Evolutionary conservation across 2,329 filamentous ascomycete species (phyloP), one percentile per base, ranked within the genome.

Genomic region (Thelonectria blattea): DNA sequence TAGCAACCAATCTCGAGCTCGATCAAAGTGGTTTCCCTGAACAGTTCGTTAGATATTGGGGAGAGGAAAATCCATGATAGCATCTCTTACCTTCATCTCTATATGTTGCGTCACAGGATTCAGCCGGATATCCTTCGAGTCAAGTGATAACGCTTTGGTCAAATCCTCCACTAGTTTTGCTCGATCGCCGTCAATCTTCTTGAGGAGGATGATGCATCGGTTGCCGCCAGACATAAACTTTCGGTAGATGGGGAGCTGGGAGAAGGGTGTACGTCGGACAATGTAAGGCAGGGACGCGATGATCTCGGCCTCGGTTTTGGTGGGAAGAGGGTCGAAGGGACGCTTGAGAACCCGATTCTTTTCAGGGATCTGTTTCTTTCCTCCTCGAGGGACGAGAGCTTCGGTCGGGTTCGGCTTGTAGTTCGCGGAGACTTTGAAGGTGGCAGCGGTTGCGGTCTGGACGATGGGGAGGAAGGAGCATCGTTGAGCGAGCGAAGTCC

Each of bases 181-280:
- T 51, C 87, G 71, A 73, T 96, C 85, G 15, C 95, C 95, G 58
- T 92, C 87, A 51, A 94, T 84, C 76, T 91, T 93, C 74, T 92
- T 90, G 57, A 99, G 78, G 58, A 86, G 76, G 5, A 94, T 96
- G 70, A 91, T 78, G 69, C 88, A 86, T 72, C 88, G 82, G 65
- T 91, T 95, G 14, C 92, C 91, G 53, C 92, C 92, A 12, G 87
- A 83, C 79, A 91, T 93, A 65, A 78, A 80, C 66, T 87, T 81
- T 15, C 88, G 81, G 78, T 98, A 99, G 46, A 98, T 85, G 22
- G 92, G 88, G 3, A 95, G 80, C 66, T 92, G 87, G 49, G 87
- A 85, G 39, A 85, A 88, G 1, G 82, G 79, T 3, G 92, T 94
- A 63, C 92, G 89, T 52, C 81, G 81, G 65, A 98, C 83, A 69